Evolutionary conservation across 345 rosid genomes (phyloP).

Genomic region (Euphorbia tirucalli): DNA sequence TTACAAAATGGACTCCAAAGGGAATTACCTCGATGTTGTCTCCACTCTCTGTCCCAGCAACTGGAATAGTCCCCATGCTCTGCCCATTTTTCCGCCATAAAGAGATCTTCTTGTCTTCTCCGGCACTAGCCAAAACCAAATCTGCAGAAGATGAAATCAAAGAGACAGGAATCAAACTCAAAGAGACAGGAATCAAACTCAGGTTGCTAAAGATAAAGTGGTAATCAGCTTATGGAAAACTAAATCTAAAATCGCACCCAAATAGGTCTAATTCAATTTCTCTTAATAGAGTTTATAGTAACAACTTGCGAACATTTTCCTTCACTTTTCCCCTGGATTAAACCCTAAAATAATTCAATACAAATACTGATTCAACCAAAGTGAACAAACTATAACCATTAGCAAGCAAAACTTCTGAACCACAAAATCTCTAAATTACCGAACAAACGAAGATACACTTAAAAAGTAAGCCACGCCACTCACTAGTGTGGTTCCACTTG

Average conservation of each 20-base stretch:
- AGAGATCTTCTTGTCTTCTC: conserved; percentile 94
- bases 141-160: conserved; percentile 41
- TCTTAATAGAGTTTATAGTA: neutral
- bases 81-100: conserved; percentile 81
- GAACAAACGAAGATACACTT: neutral
- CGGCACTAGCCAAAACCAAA: conserved; percentile 96
- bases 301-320: neutral
- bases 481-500: conserved; percentile 96
- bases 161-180: neutral
- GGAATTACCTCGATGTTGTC: conserved; percentile 63
- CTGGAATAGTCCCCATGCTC: conserved; percentile 75
- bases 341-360: conserved; percentile 4
- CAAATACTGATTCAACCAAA: neutral
- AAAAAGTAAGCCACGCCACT: conserved; percentile 24
- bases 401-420: neutral
- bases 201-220: neutral
- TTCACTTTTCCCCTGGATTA: conserved; percentile 13
- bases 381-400: conserved; percentile 4
- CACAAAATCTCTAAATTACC: neutral
- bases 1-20: neutral
- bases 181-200: too few relatives aligned
- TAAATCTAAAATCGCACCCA: neutral
- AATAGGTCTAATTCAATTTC: neutral
- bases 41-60: conserved; percentile 66
- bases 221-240: neutral